phyloP scores from a whole-genome alignment of 148 eudicot genomes.

The Amaranthus hypochondriacus region DNA sequence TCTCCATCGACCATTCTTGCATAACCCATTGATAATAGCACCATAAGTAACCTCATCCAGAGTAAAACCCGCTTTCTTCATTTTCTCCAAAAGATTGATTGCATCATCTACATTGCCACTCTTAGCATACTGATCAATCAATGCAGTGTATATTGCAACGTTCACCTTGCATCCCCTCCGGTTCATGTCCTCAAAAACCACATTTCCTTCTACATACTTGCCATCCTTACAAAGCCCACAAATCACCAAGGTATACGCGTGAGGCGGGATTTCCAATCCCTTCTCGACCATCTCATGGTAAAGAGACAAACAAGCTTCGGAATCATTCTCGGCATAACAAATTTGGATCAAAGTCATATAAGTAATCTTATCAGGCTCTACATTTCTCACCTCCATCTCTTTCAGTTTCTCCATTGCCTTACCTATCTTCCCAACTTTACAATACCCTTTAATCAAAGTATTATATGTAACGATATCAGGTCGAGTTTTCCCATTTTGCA shows the following conservation, averaged over 20 bases:
- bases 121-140: slow-evolving; percentile 71
- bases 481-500: slow-evolving; percentile 60
- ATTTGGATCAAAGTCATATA: slow-evolving; percentile 83
- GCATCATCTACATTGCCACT: slow-evolving; percentile 63
- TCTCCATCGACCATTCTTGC: slow-evolving; percentile 81
- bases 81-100: slow-evolving; percentile 51
- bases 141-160: slow-evolving; percentile 75
- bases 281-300: slow-evolving; percentile 83
- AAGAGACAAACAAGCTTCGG: slow-evolving; percentile 61
- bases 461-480: slow-evolving; percentile 88
- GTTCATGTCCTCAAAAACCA: slow-evolving; percentile 63
- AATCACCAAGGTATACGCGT: slow-evolving; percentile 88
- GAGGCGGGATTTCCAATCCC: slow-evolving; percentile 64
- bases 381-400: slow-evolving; percentile 62
- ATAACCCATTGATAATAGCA: slow-evolving; percentile 74
- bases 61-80: slow-evolving; percentile 59
- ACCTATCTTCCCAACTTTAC: slow-evolving; percentile 60
- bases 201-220: slow-evolving; percentile 52
- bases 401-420: slow-evolving; percentile 68
- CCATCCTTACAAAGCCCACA: slow-evolving; percentile 90
- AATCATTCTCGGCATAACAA: slow-evolving; percentile 65
- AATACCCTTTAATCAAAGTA: slow-evolving; percentile 91
- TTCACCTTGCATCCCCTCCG: slow-evolving; percentile 59
- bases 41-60: slow-evolving; percentile 90
- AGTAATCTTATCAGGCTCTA: slow-evolving; percentile 79